Conservation (phyloP, 805 yeast genomes). For the Metschnikowia kofuensis region DNA sequence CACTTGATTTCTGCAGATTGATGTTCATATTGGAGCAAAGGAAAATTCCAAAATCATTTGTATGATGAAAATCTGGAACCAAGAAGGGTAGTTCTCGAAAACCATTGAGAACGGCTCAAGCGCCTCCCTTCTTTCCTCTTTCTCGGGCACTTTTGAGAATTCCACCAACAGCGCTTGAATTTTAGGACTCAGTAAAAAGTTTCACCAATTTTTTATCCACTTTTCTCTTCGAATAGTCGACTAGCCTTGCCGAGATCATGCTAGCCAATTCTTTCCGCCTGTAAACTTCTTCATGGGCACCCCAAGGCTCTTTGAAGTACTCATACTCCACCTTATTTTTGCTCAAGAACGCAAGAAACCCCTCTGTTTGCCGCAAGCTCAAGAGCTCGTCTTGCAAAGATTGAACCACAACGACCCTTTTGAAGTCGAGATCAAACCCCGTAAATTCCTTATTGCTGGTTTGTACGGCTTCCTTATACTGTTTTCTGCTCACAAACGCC, state of each 20-base stretch:
- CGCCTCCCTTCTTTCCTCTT: no score
- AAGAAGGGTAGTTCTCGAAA: no score
- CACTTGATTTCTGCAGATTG: no score
- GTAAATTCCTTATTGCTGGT: slow-evolving; percentile 15
- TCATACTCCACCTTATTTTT: slow-evolving; percentile 8
- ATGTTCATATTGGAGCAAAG: no score
- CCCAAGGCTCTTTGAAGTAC: slow-evolving; percentile 38
- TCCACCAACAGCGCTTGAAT: no score
- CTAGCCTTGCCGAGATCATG: neutral
- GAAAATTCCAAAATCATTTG: no score
- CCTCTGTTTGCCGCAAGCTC: slow-evolving; percentile 46
- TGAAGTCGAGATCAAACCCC: slow-evolving; percentile 2
- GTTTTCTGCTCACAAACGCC: slow-evolving; percentile 43
- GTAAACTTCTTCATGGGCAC: slow-evolving; percentile 67
- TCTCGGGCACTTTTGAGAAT: no score
- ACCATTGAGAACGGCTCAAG: no score
- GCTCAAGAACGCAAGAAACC: slow-evolving; percentile 35
- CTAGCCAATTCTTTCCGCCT: slow-evolving; percentile 35
- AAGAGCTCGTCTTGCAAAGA: slow-evolving; percentile 68
- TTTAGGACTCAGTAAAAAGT: no score
- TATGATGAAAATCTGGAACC: no score
- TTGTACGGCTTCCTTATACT: slow-evolving; percentile 26
- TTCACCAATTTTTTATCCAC: neutral
- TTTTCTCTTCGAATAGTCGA: neutral
- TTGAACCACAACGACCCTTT: slow-evolving; percentile 47